Evolutionary conservation across 139 green algal species (phyloP), one percentile per base, ranked within the genome.

Genomic region (Chlamydomonas applanata): DNA sequence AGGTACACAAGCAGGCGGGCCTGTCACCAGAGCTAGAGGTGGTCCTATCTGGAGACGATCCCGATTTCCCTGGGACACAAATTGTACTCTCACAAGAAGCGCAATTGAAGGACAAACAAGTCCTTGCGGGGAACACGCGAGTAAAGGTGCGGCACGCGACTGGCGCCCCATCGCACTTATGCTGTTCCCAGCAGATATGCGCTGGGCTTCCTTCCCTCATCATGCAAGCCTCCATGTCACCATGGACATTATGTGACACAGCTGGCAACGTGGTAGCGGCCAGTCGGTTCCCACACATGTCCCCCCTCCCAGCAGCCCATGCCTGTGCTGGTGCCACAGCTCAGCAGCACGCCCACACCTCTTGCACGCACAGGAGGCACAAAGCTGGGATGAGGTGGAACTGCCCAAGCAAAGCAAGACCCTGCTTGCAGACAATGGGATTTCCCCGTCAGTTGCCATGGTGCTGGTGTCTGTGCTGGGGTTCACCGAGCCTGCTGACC

Each of bases 101-200:
- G 25, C 20, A 66, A 25, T 25, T 66, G n/a, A 66, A 66, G 59
- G 29, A 35, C 59, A 66, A 66, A 25, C 59, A 66, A 27, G 59
- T 66, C 20, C 59, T 66, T 4, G 36, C 25, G 11, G 59, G 20
- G 4, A 36, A 19, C 59, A 35, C 59, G 20, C 4, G 36, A 14
- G 59, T 66, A 20, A 66, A 66, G 59, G 59, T 36, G 36, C n/a
- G 19, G 4, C 3, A 61, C 53, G 53, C 4, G 9, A 61, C 16
- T 61, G 11, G 20, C 4, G 19, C 7, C 22, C 5, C 53, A 61
- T n/a, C n/a, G n/a, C n/a, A n/a, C n/a, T n/a, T n/a, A n/a, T n/a
- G n/a, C n/a, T n/a, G n/a, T n/a, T n/a, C n/a, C n/a, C n/a, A n/a
- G n/a, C n/a, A n/a, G n/a, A n/a, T n/a, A n/a, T n/a, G n/a, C n/a